Evolutionary conservation across 371 early-diverging fungal genomes (phyloP).

Genomic region (Mucor mucedo): DNA sequence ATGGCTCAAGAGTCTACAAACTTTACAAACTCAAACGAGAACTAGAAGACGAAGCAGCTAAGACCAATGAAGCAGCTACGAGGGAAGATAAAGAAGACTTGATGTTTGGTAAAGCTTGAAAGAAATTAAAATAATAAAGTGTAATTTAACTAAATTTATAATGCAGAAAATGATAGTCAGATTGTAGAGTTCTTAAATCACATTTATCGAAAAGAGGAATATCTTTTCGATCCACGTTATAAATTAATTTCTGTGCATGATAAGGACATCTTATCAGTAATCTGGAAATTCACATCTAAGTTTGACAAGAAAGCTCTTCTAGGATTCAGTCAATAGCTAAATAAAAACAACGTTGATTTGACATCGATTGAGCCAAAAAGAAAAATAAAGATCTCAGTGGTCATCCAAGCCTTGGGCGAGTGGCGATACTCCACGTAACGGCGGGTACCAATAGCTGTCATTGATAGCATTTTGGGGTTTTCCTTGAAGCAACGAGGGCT

Average conservation of each 20-base stretch:
- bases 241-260: slow-evolving; percentile 15
- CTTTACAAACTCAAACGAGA: slow-evolving; percentile 20
- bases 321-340: slow-evolving; percentile 22
- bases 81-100: no score
- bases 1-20: slow-evolving; percentile 16
- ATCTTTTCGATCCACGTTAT: slow-evolving; percentile 10
- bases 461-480: no score
- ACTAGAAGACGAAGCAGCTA: not conserved
- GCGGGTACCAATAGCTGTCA: no score
- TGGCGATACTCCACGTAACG: no score
- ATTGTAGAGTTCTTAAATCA: slow-evolving; percentile 13
- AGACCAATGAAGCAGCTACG: no score
- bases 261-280: slow-evolving; percentile 14
- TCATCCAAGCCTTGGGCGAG: no score
- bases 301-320: slow-evolving; percentile 5
- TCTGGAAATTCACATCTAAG: no score
- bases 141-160: slow-evolving; percentile 9
- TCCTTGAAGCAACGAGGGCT: no score
- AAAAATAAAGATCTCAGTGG: no score
- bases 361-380: slow-evolving; percentile 11
- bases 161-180: slow-evolving; percentile 18
- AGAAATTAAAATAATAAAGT: not conserved
- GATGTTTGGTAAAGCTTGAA: slow-evolving; percentile 10
- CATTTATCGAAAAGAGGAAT: slow-evolving; percentile 17
- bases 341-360: slow-evolving; percentile 4